Conservation (phyloP, 805 yeast genomes). For the Teunomyces atbi region DNA sequence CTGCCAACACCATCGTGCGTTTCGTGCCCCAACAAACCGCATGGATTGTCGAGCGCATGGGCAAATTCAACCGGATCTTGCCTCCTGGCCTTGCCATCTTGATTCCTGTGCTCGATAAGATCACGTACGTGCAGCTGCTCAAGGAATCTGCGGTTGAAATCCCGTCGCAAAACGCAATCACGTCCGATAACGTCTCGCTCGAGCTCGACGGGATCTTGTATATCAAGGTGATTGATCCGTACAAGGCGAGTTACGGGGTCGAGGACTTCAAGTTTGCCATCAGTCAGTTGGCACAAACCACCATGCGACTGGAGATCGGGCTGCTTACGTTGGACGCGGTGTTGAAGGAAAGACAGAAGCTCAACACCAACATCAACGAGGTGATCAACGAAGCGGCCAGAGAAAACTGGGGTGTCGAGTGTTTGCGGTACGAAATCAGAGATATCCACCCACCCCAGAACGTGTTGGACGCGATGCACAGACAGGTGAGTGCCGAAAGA, state of each 20-base stretch:
- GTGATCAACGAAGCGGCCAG: slow-evolving; percentile 81
- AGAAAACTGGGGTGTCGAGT: slow-evolving; percentile 78
- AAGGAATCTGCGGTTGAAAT: slow-evolving; percentile 86
- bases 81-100: slow-evolving; percentile 77
- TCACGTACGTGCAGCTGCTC: slow-evolving; percentile 76
- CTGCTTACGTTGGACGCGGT: slow-evolving; percentile 78
- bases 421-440: slow-evolving; percentile 81
- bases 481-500: slow-evolving; percentile 85
- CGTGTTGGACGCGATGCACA: slow-evolving; percentile 87
- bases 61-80: slow-evolving; percentile 64
- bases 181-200: slow-evolving; percentile 80
- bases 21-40: slow-evolving; percentile 91
- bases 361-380: slow-evolving; percentile 71
- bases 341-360: slow-evolving; percentile 68
- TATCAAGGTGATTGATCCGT: slow-evolving; percentile 74
- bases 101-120: slow-evolving; percentile 70
- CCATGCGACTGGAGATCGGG: slow-evolving; percentile 89
- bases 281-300: slow-evolving; percentile 82
- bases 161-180: slow-evolving; percentile 80
- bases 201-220: slow-evolving; percentile 85
- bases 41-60: slow-evolving; percentile 91
- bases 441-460: slow-evolving; percentile 86
- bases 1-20: slow-evolving; percentile 70
- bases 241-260: slow-evolving; percentile 83
- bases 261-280: slow-evolving; percentile 87